A percentile compares a stretch with the other conserved stretches of the same genome.
Evolutionary conservation across 2,329 filamentous ascomycete genomes (phyloP).

Genomic region (Mycosphaerella sp.): DNA sequence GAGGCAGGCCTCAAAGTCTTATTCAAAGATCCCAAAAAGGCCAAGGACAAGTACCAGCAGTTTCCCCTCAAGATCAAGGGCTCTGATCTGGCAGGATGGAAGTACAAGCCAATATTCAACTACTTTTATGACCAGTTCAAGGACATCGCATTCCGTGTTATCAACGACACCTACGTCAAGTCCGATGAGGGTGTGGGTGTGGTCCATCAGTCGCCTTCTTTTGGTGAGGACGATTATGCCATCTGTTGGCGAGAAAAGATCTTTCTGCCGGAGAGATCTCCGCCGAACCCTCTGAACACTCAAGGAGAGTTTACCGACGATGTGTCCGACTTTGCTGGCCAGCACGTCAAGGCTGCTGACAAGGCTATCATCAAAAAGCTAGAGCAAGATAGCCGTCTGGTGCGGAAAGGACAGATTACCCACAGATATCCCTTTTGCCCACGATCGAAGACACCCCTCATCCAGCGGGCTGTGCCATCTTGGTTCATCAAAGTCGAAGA

Average conservation of each 20-base stretch:
- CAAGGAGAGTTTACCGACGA: slow-evolving; percentile 70
- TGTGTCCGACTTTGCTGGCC: slow-evolving; percentile 73
- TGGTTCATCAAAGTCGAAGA: slow-evolving; percentile 90
- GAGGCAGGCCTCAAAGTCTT: slow-evolving; percentile 74
- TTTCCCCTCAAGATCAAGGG: slow-evolving; percentile 68
- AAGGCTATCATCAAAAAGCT: slow-evolving; percentile 88
- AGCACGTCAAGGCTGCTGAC: slow-evolving; percentile 87
- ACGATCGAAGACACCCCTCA: slow-evolving; percentile 89
- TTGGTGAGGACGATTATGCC: slow-evolving; percentile 93
- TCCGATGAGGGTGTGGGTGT: slow-evolving; percentile 87
- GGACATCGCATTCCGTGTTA: slow-evolving; percentile 71
- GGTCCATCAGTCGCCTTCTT: slow-evolving; percentile 88
- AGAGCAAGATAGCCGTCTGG: slow-evolving; percentile 66
- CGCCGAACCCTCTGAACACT: slow-evolving; percentile 89
- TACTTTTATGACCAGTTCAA: slow-evolving; percentile 90
- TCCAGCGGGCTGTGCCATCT: slow-evolving; percentile 83
- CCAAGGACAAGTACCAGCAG: slow-evolving; percentile 84
- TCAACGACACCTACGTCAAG: slow-evolving; percentile 81
- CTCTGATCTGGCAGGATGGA: slow-evolving; percentile 79
- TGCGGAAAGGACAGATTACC: slow-evolving; percentile 79
- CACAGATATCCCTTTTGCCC: slow-evolving; percentile 94
- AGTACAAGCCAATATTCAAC: slow-evolving; percentile 80
- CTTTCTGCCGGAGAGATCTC: slow-evolving; percentile 66
- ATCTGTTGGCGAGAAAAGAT: slow-evolving; percentile 70
- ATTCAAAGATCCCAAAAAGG: slow-evolving; percentile 94